Evolutionary conservation across 2,329 filamentous ascomycete genomes (phyloP), one percentile per base, ranked within the genome.

Genomic region (Didymosphaeria variabile): DNA sequence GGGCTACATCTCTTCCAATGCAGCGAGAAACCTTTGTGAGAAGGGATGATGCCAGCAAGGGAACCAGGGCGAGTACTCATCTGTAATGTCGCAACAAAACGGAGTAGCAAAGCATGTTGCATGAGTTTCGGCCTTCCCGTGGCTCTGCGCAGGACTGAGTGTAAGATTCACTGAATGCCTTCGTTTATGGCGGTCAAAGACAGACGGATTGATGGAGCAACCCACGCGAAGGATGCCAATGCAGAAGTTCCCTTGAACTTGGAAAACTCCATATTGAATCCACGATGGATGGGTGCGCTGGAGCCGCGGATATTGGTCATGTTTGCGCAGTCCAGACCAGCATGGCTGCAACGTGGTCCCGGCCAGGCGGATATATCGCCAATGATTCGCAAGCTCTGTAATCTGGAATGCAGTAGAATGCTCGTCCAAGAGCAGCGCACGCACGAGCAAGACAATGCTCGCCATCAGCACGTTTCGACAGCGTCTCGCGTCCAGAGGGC

Each of bases 251-350:
- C n/a, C 19, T 10, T 26, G 44, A 12, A 19, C 3, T 12, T 38
- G 13, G 17, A 17, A 40, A 15, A 38, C 12, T 10, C 7, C 31
- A 38, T 9, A 51, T 29, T 40, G 21, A 29, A 32, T 34, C 23
- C 12, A 21, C 15, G 34, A 42, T 4, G 15, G 32, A 45, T 23
- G 40, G 29, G 32, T 32, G 52, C 40, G 52, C 52, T 55, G 52
- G 38, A 55, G 38, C 52, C 52, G 52, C 38, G 38, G 29, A n/a
- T 12, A 47, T 29, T 56, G 54, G 36, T 34, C 17, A 34, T 36
- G 36, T 21, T 57, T 54, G 57, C 51, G 50, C 57, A 56, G 53
- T 54, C 34, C 54, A 46, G 54, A 31, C 54, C 31, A 9, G 34
- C 36, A 42, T 36, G 26, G 56, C 17, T n/a, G 53, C 53, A 36